Evolutionary conservation across 176 grass and related monocot species (phyloP).

Genomic region (Aegilops sharonensis): DNA sequence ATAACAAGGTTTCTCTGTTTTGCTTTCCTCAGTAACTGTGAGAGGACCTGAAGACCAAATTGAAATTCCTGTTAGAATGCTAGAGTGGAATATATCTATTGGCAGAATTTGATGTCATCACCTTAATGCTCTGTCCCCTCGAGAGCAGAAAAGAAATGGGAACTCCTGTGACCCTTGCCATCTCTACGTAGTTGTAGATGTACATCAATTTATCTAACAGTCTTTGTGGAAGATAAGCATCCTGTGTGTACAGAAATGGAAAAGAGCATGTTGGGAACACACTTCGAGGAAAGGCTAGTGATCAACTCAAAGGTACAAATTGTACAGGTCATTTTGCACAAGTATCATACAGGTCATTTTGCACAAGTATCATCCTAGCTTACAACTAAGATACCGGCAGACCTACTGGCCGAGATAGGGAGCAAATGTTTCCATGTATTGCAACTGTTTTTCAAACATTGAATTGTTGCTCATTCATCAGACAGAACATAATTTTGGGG

Average conservation of each 20-base stretch:
- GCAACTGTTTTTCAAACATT: neutral
- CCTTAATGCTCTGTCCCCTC: conserved; percentile 99
- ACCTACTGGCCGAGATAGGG: neutral
- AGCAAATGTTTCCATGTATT: neutral
- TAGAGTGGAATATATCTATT: neutral
- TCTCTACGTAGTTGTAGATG: conserved; percentile 99
- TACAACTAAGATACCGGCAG: conserved; percentile 4
- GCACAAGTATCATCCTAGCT: conserved; percentile 6
- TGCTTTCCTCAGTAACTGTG: conserved; percentile 91
- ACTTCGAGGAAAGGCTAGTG: conserved; percentile 6
- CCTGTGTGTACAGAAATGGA: conserved; percentile 45
- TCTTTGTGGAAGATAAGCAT: conserved; percentile 96
- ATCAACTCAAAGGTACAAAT: conserved; percentile 19
- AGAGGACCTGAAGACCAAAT: conserved; percentile 68
- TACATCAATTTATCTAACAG: conserved; percentile 97
- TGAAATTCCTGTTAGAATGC: conserved; percentile 33
- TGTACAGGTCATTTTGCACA: neutral
- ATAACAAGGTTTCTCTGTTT: conserved; percentile 96
- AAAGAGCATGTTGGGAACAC: conserved; percentile 19
- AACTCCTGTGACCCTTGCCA: conserved; percentile 98
- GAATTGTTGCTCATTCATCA: neutral
- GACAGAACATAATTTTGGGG: neutral
- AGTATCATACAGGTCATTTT: neutral
- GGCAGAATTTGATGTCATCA: conserved; percentile 26
- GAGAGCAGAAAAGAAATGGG: conserved; percentile 94